phyloP scores from a whole-genome alignment of 768 basidiomycete genomes.

The Pisolithus sp. region DNA sequence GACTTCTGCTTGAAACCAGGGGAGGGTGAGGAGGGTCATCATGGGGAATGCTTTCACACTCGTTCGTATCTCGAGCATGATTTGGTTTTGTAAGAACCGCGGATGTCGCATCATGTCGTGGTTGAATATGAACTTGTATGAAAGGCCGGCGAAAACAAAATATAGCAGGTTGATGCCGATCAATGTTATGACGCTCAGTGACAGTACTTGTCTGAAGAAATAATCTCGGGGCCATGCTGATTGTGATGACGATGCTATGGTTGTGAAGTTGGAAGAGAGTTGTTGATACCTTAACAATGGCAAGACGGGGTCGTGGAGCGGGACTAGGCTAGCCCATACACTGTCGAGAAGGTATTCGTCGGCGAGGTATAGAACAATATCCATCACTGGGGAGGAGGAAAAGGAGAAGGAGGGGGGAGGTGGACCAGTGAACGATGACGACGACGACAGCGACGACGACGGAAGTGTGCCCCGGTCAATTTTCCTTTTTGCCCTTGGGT shows the following conservation, averaged over 20 bases:
- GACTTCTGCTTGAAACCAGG: conserved; percentile 92
- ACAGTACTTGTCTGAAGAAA: conserved; percentile 69
- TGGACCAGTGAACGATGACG: not conserved
- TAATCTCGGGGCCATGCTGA: conserved; percentile 87
- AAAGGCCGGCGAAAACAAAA: conserved; percentile 79
- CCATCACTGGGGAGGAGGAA: conserved; percentile 50
- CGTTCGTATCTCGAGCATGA: conserved; percentile 67
- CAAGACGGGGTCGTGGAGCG: conserved; percentile 43
- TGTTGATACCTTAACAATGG: conserved; percentile 26
- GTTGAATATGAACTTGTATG: conserved; percentile 87
- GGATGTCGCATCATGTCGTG: conserved; percentile 95
- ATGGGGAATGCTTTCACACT: conserved; percentile 74
- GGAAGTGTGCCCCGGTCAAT: too few species aligned
- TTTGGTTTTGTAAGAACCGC: conserved; percentile 85
- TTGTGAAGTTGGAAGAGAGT: conserved; percentile 33
- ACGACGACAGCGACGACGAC: not conserved
- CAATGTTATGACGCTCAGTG: conserved; percentile 64
- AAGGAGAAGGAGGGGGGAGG: too few species aligned
- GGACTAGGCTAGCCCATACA: conserved; percentile 71
- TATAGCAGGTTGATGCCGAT: conserved; percentile 83
- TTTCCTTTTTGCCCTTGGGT: too few species aligned
- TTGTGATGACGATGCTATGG: conserved; percentile 31
- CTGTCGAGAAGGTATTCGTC: conserved; percentile 75
- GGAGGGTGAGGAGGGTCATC: conserved; percentile 81
- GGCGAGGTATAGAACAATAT: conserved; percentile 59